Evolutionary conservation across 2,329 filamentous ascomycete species (phyloP).

Genomic region (Sordariomycetes sp.): DNA sequence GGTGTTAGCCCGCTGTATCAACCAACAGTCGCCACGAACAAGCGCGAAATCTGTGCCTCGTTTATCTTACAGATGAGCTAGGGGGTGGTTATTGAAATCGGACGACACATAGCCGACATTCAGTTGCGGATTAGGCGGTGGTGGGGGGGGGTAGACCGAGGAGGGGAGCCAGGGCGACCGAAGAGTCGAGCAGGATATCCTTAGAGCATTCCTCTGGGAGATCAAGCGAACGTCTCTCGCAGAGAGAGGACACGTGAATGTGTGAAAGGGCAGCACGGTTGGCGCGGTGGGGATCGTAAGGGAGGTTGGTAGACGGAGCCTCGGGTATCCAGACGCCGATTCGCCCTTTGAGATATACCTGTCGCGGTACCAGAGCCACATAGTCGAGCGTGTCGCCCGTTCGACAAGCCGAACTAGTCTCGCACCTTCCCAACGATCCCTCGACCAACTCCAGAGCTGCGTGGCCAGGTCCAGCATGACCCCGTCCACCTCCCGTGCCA

Average conservation of each 20-base stretch:
- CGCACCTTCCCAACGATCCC: slow-evolving; percentile 77
- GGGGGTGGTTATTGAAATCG: slow-evolving; percentile 96
- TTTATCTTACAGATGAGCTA: slow-evolving; percentile 63
- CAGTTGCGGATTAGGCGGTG: slow-evolving; percentile 69
- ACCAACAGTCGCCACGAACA: neutral
- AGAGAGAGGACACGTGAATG: slow-evolving; percentile 87
- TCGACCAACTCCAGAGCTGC: slow-evolving; percentile 48
- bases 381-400: slow-evolving; percentile 62
- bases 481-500: slow-evolving; percentile 20
- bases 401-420: slow-evolving; percentile 74
- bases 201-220: slow-evolving; percentile 83
- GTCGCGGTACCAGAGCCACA: slow-evolving; percentile 82
- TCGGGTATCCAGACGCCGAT: slow-evolving; percentile 46
- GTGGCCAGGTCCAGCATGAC: slow-evolving; percentile 20
- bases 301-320: slow-evolving; percentile 59
- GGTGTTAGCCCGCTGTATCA: neutral
- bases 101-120: slow-evolving; percentile 94
- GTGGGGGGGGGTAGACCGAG: slow-evolving; percentile 72
- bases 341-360: slow-evolving; percentile 51
- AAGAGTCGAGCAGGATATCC: slow-evolving; percentile 84
- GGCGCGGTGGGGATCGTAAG: slow-evolving; percentile 77
- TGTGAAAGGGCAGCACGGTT: slow-evolving; percentile 93
- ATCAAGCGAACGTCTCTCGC: slow-evolving; percentile 88
- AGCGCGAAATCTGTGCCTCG: neutral
- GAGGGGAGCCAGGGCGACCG: slow-evolving; percentile 74